Base-by-base conservation (phyloP, 345 rosid genomes). In the Streptanthus diversifolius region DNA sequence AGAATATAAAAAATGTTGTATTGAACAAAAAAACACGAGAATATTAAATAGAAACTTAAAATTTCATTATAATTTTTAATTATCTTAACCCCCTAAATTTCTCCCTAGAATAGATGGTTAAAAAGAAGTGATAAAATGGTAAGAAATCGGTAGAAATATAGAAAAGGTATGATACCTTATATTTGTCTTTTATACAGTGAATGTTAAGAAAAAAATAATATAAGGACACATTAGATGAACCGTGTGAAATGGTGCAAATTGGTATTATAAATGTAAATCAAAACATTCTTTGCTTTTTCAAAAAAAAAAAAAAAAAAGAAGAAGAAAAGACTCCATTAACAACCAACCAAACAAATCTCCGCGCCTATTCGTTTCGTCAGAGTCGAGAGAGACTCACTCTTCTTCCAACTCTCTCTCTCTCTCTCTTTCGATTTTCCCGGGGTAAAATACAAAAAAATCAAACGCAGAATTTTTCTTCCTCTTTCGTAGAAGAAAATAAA, bases 361-460 rank as follows among this genome's bases (percentile, higher is more conserved):
- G 72, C 80, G 80, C 75, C 62, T 55, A 63, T 57, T 63, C 74
- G 69, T 62, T 8, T 45, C 52, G 14, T 66, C 41, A 65, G 9
- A 14, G 5, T 2, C 5, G 27, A 55, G 22, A 58, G 48, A 15
- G 18, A n/a, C 11, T 37, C 52, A 27, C 63, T 68, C 55, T 6
- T 53, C 9, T 17, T 22, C 36, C 37, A 3, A 8, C 44, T n/a
- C 9, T 54, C 10, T 54, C 12, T 44, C 17, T 48, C 1, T 33
- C 8, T 36, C 57, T 66, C 78, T 67, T 51, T 68, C 4, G 22
- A 36, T 27, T 76, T 76, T 54, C 45, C 74, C 71, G 70, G 71
- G 51, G 44, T 53, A 61, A 5, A 67, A 47, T 35, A 62, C 52
- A 48, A 19, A 14, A 33, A 8, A 48, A 29, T 3, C 8, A 7